Evolutionary conservation across 352 stramenopile species (phyloP).

Genomic region (Globisporangium polare): DNA sequence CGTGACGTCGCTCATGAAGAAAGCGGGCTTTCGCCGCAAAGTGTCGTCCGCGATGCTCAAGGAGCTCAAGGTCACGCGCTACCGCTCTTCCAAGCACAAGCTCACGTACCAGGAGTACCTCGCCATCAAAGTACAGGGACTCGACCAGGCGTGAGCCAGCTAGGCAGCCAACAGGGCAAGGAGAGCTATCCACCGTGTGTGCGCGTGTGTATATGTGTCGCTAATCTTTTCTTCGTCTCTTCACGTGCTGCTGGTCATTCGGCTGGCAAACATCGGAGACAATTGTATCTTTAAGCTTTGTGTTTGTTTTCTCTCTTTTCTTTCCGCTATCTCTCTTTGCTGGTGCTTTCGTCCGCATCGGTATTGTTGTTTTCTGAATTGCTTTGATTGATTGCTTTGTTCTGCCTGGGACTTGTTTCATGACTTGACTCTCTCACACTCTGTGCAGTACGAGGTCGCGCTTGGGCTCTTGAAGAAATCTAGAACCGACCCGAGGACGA

Average conservation of each 20-base stretch:
- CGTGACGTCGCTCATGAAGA: slow-evolving; percentile 74
- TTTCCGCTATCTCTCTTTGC: neutral
- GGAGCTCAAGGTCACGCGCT: slow-evolving; percentile 70
- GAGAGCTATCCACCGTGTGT: neutral
- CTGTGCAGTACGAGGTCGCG: neutral
- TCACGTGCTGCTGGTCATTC: neutral
- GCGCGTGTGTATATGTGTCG: neutral
- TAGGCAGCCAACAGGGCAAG: neutral
- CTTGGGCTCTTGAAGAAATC: neutral
- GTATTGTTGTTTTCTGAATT: neutral
- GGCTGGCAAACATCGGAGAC: neutral
- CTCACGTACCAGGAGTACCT: slow-evolving; percentile 81
- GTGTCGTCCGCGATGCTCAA: slow-evolving; percentile 56
- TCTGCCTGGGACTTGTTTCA: neutral
- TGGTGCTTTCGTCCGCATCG: neutral
- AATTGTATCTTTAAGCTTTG: neutral
- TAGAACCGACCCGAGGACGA: slow-evolving; percentile 16
- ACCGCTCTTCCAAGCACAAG: slow-evolving; percentile 80
- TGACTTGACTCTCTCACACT: neutral
- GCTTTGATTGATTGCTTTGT: neutral
- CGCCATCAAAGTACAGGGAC: slow-evolving; percentile 39
- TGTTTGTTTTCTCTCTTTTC: neutral
- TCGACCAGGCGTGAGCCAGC: slow-evolving; percentile 5
- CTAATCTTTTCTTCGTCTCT: slow-evolving; percentile 3
- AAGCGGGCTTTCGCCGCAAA: slow-evolving; percentile 62